phyloP scores from a whole-genome alignment of 2,329 filamentous ascomycete genomes.

The Aspergillus viridinutans region DNA sequence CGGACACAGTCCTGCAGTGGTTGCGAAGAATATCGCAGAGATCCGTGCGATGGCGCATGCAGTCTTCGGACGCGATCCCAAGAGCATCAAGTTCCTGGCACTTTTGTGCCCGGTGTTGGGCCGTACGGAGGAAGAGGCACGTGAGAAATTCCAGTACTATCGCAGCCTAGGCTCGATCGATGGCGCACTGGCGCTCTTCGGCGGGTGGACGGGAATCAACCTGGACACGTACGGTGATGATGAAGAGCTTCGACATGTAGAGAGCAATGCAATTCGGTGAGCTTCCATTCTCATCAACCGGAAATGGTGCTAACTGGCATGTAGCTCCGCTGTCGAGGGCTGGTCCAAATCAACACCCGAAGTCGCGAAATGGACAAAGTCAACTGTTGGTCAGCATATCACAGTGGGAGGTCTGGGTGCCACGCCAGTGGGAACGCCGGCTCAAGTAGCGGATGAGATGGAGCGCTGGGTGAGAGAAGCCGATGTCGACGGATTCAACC shows the following conservation, averaged over 20 bases:
- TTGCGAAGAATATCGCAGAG: slow-evolving; percentile 59
- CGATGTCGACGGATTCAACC: slow-evolving; percentile 71
- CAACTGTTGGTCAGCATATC: slow-evolving; percentile 64
- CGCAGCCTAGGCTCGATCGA: slow-evolving; percentile 59
- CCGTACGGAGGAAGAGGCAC: slow-evolving; percentile 61
- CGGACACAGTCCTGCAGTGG: slow-evolving; percentile 59
- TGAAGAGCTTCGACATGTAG: slow-evolving; percentile 59
- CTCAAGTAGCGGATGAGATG: slow-evolving; percentile 62
- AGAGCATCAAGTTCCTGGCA: slow-evolving; percentile 63
- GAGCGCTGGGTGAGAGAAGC: slow-evolving; percentile 65
- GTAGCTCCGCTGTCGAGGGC: slow-evolving; percentile 46
- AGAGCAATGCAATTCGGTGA: slow-evolving; percentile 56
- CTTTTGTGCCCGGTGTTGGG: slow-evolving; percentile 64
- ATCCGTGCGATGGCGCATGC: slow-evolving; percentile 55
- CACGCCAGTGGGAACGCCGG: slow-evolving; percentile 60
- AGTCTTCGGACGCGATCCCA: slow-evolving; percentile 54
- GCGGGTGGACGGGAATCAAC: slow-evolving; percentile 70
- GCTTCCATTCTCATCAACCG: slow-evolving; percentile 6
- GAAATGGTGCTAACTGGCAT: neutral
- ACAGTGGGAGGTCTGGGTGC: slow-evolving; percentile 65
- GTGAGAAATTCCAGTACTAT: slow-evolving; percentile 60
- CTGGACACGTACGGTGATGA: slow-evolving; percentile 58
- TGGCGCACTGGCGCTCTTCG: slow-evolving; percentile 66
- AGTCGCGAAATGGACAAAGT: slow-evolving; percentile 67
- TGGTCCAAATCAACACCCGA: slow-evolving; percentile 55